Conservation (phyloP, 176 grass and related monocot genomes). For the Bromus sterilis region DNA sequence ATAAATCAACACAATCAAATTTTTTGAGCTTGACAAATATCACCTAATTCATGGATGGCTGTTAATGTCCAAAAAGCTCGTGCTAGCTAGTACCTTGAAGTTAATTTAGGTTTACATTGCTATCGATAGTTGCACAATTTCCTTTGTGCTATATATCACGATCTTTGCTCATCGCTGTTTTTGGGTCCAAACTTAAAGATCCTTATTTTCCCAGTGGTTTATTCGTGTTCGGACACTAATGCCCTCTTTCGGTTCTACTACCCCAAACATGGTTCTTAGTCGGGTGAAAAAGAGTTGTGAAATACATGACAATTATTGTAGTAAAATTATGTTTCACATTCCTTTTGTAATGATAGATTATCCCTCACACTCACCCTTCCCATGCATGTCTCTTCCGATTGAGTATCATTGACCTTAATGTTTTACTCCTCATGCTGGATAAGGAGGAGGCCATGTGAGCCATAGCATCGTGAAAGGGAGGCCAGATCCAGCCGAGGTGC, state of each 20-base stretch:
- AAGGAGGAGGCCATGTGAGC: no score
- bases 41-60: constrained; percentile 80
- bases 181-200: constrained; percentile 72
- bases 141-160: constrained; percentile 54
- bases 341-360: background rate
- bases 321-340: background rate
- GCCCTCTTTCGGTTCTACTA: constrained; percentile 64
- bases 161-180: constrained; percentile 28
- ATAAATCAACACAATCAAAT: background rate
- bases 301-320: background rate
- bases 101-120: constrained; percentile 63
- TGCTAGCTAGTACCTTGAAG: constrained; percentile 47
- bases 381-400: constrained; percentile 62
- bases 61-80: constrained; percentile 59
- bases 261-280: constrained; percentile 67
- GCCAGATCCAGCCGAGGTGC: no score
- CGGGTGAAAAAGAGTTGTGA: constrained; percentile 33
- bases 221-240: constrained; percentile 61
- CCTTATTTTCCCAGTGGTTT: constrained; percentile 60
- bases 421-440: constrained; percentile 33
- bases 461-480: no score
- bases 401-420: constrained; percentile 65
- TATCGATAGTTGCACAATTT: constrained; percentile 25
- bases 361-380: background rate
- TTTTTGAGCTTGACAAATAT: constrained; percentile 59